Evolutionary conservation across 306 rosid genomes (phyloP).

Genomic region (Lathyrus oleraceus): DNA sequence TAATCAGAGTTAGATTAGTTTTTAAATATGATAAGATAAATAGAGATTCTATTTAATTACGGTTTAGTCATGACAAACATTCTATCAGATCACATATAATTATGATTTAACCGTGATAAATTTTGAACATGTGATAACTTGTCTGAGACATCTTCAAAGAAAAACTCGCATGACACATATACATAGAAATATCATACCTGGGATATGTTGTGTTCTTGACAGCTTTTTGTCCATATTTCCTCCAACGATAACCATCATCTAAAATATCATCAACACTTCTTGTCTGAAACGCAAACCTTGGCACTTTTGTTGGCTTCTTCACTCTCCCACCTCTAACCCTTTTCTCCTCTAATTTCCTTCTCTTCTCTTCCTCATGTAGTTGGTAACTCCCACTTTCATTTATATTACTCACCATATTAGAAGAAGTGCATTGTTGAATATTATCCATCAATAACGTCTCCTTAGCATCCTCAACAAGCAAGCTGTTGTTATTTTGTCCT

Average conservation of each 20-base stretch:
- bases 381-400: slow-evolving; percentile 24
- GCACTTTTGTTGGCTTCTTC: slow-evolving; percentile 52
- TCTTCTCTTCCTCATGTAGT: slow-evolving; percentile 35
- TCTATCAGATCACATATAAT: no score
- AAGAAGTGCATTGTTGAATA: slow-evolving; percentile 24
- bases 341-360: slow-evolving; percentile 16
- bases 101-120: no score
- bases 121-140: no score
- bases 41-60: no score
- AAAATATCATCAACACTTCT: slow-evolving; percentile 85
- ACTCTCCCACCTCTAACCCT: slow-evolving; percentile 42
- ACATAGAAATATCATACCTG: slow-evolving; percentile 46
- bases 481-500: slow-evolving; percentile 32
- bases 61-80: no score
- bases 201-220: slow-evolving; percentile 79
- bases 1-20: no score
- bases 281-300: slow-evolving; percentile 90
- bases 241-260: slow-evolving; percentile 98
- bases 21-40: no score
- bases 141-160: no score
- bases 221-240: slow-evolving; percentile 94
- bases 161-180: not conserved
- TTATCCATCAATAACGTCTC: slow-evolving; percentile 6
- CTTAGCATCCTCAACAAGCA: slow-evolving; percentile 31
- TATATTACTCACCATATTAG: slow-evolving; percentile 10